phyloP scores from a whole-genome alignment of 1,284 basidiomycete genomes.

The Lentinula novae-zelandiae region DNA sequence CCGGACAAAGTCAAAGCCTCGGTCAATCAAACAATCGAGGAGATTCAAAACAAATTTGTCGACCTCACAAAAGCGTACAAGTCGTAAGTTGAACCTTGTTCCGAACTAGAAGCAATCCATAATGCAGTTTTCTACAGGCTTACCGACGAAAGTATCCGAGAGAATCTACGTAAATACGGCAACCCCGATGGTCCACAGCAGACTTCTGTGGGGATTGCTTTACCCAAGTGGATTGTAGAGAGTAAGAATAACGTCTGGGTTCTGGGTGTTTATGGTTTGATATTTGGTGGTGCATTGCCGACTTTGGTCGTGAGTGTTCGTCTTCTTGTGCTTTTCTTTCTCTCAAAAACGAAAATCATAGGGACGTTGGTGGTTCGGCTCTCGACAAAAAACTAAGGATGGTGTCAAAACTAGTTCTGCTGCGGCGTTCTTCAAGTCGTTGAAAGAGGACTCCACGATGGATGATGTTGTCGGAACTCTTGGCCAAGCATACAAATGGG shows the following conservation, averaged over 20 bases:
- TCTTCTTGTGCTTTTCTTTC: not conserved
- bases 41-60: constrained; percentile 88
- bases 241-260: constrained; percentile 91
- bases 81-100: constrained; percentile 46
- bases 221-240: constrained; percentile 94
- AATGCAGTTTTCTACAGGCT: constrained; percentile 43
- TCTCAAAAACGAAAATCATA: constrained; percentile 24
- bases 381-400: constrained; percentile 88
- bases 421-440: constrained; percentile 83
- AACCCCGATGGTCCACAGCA: constrained; percentile 98
- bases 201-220: constrained; percentile 92
- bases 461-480: constrained; percentile 75
- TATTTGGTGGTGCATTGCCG: constrained; percentile 88
- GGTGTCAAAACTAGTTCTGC: constrained; percentile 85
- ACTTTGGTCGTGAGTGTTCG: constrained; percentile 65
- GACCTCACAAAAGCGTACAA: constrained; percentile 99
- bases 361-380: constrained; percentile 98
- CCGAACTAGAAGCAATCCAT: not conserved
- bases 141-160: constrained; percentile 91
- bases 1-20: constrained; percentile 93
- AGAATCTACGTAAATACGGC: constrained; percentile 90
- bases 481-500: constrained; percentile 72
- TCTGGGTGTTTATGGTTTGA: constrained; percentile 80
- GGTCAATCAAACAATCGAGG: constrained; percentile 84
- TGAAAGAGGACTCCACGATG: constrained; percentile 80